Percentiles rank a stretch among this genome's conserved stretches.
Evolutionary conservation across 257 asterid species (phyloP).

Genomic region (Leonotis leonurus): DNA sequence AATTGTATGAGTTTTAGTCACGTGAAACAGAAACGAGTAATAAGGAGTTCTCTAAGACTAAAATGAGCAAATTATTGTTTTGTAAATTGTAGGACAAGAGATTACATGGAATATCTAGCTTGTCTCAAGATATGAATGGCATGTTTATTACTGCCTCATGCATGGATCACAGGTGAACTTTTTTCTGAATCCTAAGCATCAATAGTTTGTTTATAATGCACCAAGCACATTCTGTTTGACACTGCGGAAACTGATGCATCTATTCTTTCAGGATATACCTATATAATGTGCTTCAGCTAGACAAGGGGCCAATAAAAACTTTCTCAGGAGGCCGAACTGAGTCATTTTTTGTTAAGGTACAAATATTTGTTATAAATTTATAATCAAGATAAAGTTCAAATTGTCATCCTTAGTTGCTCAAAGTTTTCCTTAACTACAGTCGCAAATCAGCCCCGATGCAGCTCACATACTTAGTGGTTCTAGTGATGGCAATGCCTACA

Average conservation of each 20-base stretch:
- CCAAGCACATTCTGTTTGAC: not conserved
- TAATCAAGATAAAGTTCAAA: not conserved
- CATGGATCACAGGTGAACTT: slow-evolving; percentile 81
- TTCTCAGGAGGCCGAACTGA: slow-evolving; percentile 67
- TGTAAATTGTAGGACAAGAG: slow-evolving; percentile 62
- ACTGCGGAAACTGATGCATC: too few relatives aligned
- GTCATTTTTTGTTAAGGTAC: slow-evolving; percentile 91
- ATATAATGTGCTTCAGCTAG: slow-evolving; percentile 76
- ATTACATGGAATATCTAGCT: slow-evolving; percentile 77
- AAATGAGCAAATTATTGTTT: slow-evolving; percentile 17
- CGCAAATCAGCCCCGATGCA: slow-evolving; percentile 84
- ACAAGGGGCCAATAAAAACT: slow-evolving; percentile 58
- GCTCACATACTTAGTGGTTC: slow-evolving; percentile 94
- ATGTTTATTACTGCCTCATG: slow-evolving; percentile 78
- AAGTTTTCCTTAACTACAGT: slow-evolving; percentile 38
- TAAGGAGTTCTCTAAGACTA: not conserved
- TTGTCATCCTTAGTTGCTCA: slow-evolving; percentile 12
- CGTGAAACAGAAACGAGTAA: not conserved
- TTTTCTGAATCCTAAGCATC: not conserved
- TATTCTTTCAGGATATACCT: slow-evolving; percentile 65
- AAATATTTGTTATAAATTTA: not conserved
- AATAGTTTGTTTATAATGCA: not conserved
- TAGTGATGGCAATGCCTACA: slow-evolving; percentile 87
- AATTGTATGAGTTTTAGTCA: not conserved
- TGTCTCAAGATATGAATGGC: slow-evolving; percentile 87